Conservation (phyloP, 441 rosid genomes). For the Aleurites moluccanus region DNA sequence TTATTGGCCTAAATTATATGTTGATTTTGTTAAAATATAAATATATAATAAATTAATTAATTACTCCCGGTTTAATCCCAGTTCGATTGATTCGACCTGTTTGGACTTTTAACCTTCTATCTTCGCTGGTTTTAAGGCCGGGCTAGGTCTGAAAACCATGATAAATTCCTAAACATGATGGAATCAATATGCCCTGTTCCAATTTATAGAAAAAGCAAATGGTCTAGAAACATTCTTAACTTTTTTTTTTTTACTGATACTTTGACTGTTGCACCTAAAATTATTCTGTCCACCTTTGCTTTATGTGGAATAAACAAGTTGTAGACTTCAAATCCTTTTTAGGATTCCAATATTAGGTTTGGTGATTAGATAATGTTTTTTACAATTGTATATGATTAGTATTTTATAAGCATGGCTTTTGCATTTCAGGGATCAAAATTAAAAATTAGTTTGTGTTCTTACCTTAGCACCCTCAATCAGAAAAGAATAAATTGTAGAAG, state of each 20-base stretch:
- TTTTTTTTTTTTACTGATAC: background rate
- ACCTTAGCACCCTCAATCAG: background rate
- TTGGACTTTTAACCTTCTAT: too few species aligned
- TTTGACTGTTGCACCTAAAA: background rate
- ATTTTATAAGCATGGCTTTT: background rate
- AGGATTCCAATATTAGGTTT: background rate
- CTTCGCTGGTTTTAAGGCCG: too few species aligned
- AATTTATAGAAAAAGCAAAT: background rate
- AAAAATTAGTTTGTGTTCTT: background rate
- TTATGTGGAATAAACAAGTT: background rate
- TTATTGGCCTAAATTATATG: too few species aligned
- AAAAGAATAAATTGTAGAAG: background rate
- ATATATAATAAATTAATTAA: too few species aligned
- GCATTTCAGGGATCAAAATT: constrained; percentile 1
- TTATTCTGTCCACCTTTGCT: background rate
- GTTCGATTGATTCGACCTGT: too few species aligned
- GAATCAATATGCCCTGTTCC: background rate
- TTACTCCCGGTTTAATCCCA: too few species aligned
- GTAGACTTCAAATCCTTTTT: background rate
- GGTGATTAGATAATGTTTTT: background rate
- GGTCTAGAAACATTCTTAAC: background rate
- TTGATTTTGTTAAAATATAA: too few species aligned
- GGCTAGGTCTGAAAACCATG: too few species aligned
- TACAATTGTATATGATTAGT: background rate
- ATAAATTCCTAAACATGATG: constrained; percentile 7